These are phyloP conservation scores for Cladorrhinum sp. DNA, from an alignment of 2,329 filamentous ascomycete species.

Conservation along the genomic window DNA sequence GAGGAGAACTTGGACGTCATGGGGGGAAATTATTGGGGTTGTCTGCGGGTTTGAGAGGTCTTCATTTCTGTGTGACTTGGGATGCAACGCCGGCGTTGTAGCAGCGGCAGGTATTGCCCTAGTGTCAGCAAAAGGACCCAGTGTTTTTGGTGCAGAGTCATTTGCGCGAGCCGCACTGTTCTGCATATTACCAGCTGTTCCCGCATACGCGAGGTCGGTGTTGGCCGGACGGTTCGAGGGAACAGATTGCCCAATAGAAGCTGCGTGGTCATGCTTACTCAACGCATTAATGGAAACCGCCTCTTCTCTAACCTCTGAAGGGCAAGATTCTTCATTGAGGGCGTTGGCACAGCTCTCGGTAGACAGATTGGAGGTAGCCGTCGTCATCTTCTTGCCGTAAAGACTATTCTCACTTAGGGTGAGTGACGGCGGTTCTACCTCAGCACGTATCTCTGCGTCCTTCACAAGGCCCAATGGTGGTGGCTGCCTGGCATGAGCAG, in stretches of 20 bases:
- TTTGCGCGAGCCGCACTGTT: conserved; percentile 3
- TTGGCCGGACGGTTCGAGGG: not conserved
- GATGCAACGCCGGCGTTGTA: not conserved
- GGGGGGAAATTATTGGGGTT: conserved; percentile 3
- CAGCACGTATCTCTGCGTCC: not conserved
- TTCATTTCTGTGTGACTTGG: conserved; percentile 7
- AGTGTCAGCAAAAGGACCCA: not conserved
- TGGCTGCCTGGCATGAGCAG: not conserved
- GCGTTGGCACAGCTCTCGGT: not conserved
- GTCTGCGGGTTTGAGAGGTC: not conserved
- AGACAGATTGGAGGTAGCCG: not conserved
- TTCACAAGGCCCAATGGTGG: not conserved
- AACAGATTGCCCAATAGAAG: not conserved
- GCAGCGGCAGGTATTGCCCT: not conserved
- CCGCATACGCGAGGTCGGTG: not conserved
- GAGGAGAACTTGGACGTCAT: not conserved
- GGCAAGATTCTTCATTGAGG: not conserved
- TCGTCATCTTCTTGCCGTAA: not conserved
- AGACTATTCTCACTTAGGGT: not conserved
- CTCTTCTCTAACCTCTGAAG: not conserved
- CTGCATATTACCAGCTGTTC: not conserved
- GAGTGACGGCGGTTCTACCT: not conserved
- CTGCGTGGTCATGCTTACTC: not conserved
- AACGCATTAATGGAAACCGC: not conserved
- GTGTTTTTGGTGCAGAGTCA: not conserved